Conservation (phyloP, 345 rosid species). For the Gynandropsis gynandra region DNA sequence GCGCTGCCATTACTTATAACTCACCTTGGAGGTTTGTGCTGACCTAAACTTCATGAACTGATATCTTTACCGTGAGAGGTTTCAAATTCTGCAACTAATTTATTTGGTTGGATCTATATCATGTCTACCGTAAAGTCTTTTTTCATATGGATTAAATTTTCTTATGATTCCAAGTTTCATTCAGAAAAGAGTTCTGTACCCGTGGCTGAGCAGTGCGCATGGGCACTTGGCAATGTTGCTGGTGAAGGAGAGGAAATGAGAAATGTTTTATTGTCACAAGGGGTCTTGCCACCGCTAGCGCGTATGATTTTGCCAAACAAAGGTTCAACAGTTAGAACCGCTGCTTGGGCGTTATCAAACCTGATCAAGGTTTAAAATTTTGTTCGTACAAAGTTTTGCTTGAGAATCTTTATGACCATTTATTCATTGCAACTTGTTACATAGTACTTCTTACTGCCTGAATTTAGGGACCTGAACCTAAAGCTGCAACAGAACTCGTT, state of each 20-base stretch:
- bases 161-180: slow-evolving; percentile 20
- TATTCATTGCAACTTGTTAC: slow-evolving; percentile 25
- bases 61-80: not conserved
- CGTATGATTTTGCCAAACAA: slow-evolving; percentile 92
- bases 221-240: slow-evolving; percentile 98
- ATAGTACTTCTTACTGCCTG: slow-evolving; percentile 28
- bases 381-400: not conserved
- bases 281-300: slow-evolving; percentile 83
- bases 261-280: slow-evolving; percentile 79
- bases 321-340: slow-evolving; percentile 90
- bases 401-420: not conserved
- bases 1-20: slow-evolving; percentile 87
- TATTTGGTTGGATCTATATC: too few relatives aligned
- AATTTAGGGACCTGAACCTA: slow-evolving; percentile 82
- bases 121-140: not conserved
- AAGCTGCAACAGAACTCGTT: slow-evolving; percentile 75
- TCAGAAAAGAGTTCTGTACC: slow-evolving; percentile 82
- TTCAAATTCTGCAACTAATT: too few relatives aligned
- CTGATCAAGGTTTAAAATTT: slow-evolving; percentile 65
- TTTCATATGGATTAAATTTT: slow-evolving; percentile 10
- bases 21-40: slow-evolving; percentile 77
- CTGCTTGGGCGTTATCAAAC: slow-evolving; percentile 98
- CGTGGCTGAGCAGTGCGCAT: slow-evolving; percentile 96
- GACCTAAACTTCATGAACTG: not conserved
- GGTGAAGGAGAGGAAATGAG: slow-evolving; percentile 95